Evolutionary conservation across 2,329 filamentous ascomycete species (phyloP).

Genomic region (Stagonosporopsis vannaccii): DNA sequence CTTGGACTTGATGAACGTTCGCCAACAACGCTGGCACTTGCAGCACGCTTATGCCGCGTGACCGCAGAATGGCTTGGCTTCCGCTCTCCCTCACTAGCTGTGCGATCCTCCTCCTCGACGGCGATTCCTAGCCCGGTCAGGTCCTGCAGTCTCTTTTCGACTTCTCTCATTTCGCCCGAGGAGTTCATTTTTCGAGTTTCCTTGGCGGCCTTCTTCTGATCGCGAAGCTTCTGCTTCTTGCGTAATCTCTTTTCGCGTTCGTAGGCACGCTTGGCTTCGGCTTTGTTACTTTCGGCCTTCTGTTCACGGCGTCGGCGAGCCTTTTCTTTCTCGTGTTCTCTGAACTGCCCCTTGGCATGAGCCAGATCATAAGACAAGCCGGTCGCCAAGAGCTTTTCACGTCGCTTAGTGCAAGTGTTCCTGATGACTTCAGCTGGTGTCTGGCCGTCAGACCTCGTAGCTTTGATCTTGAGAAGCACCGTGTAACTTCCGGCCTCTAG

Average conservation of each 20-base stretch:
- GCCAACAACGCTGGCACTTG: constrained; percentile 37
- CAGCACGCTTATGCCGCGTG: constrained; percentile 38
- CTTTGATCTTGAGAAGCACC: constrained; percentile 77
- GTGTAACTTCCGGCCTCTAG: constrained; percentile 78
- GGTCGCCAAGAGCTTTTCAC: constrained; percentile 78
- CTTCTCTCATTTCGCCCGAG: constrained; percentile 34
- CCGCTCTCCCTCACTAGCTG: constrained; percentile 37
- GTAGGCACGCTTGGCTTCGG: constrained; percentile 47
- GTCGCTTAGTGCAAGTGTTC: constrained; percentile 65
- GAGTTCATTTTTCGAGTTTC: constrained; percentile 34
- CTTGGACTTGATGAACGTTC: constrained; percentile 44
- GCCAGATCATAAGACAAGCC: constrained; percentile 75
- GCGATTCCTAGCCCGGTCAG: constrained; percentile 45
- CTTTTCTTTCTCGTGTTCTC: constrained; percentile 59
- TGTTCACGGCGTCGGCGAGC: constrained; percentile 50
- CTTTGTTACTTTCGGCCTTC: constrained; percentile 47
- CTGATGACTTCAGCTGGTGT: constrained; percentile 73
- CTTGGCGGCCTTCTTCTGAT: constrained; percentile 49
- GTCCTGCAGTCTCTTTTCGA: constrained; percentile 37
- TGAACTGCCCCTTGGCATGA: constrained; percentile 68
- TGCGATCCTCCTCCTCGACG: constrained; percentile 41
- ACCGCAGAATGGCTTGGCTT: constrained; percentile 41
- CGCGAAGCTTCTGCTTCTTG: constrained; percentile 48
- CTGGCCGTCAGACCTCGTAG: constrained; percentile 61
- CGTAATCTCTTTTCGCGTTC: constrained; percentile 45